phyloP scores from a whole-genome alignment of 345 rosid genomes.

The Eucalyptus dawsonii region DNA sequence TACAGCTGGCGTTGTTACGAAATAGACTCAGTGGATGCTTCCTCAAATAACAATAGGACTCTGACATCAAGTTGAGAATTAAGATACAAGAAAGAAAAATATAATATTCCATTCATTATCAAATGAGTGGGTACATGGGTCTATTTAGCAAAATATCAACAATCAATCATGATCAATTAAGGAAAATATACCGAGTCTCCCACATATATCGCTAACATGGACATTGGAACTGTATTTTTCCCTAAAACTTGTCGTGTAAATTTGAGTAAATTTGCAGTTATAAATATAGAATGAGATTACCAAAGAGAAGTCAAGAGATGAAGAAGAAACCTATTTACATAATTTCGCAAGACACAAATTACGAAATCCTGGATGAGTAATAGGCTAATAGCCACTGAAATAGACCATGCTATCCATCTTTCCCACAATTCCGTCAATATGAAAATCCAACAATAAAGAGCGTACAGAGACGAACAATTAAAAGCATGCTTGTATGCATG shows the following conservation, averaged over 20 bases:
- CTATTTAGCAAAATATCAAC: no score
- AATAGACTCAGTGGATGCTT: no score
- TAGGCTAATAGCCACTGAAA: not conserved
- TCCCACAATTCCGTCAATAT: not conserved
- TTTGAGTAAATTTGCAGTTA: not conserved
- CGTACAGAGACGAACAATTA: not conserved
- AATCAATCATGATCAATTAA: no score
- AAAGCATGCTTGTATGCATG: not conserved
- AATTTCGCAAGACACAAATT: not conserved
- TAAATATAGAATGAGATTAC: not conserved
- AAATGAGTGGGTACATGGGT: no score
- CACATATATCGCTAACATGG: no score
- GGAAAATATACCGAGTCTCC: no score
- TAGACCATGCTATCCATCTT: not conserved
- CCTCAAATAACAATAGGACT: no score
- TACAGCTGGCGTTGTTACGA: no score
- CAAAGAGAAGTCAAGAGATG: not conserved
- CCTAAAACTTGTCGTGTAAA: not conserved
- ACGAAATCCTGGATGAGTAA: not conserved
- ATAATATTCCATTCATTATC: no score
- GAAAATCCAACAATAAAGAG: not conserved
- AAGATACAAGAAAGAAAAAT: no score
- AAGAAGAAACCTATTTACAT: not conserved
- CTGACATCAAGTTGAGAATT: no score
- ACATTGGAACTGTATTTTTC: not conserved